phyloP scores from a whole-genome alignment of 2,329 filamentous ascomycete genomes.

The Scedosporium apiospermum region DNA sequence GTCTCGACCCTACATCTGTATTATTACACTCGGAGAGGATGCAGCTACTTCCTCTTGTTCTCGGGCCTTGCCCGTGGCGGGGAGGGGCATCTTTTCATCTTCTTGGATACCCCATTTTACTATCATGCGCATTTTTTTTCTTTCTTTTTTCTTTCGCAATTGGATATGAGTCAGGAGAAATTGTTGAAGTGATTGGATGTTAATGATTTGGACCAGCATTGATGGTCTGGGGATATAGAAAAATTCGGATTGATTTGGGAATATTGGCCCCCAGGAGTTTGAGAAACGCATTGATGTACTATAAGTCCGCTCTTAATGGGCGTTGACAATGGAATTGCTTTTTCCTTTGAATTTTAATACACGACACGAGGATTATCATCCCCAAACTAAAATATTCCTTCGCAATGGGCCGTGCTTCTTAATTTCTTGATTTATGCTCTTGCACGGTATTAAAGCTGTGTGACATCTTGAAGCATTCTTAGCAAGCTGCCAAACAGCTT shows the following conservation, averaged over 20 bases:
- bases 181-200: background rate
- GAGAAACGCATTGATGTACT: background rate
- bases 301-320: background rate
- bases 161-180: background rate
- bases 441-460: background rate
- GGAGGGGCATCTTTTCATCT: background rate
- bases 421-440: background rate
- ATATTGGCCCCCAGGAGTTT: background rate
- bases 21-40: background rate
- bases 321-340: background rate
- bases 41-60: background rate
- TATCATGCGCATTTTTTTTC: background rate
- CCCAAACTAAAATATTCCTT: background rate
- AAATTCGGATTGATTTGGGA: background rate
- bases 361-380: background rate
- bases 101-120: background rate
- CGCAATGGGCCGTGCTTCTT: background rate
- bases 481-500: background rate
- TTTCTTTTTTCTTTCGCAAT: background rate
- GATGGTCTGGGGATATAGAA: background rate
- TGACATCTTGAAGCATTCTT: background rate
- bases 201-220: background rate
- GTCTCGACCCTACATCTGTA: background rate
- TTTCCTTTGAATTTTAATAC: background rate
- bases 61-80: background rate